A percentile compares a stretch with the other conserved stretches of the same genome.
These are phyloP conservation scores for Capsella rubella DNA, from an alignment of 441 rosid genomes.

Conservation along the genomic window DNA sequence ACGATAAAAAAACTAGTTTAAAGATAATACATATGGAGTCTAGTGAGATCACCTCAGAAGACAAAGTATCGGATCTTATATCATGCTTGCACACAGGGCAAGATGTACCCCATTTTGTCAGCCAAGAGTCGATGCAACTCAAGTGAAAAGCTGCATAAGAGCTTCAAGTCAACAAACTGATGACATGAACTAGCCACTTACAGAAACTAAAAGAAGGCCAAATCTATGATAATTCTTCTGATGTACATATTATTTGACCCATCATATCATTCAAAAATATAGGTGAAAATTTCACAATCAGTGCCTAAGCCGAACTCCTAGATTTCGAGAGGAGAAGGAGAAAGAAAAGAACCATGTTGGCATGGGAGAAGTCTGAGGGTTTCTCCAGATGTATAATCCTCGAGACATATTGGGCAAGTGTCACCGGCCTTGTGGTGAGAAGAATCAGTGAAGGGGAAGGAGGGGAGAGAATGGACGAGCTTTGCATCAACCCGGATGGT, in stretches of 20 bases:
- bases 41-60: conserved; percentile 53
- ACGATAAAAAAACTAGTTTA: not conserved
- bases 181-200: not conserved
- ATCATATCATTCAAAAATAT: no score
- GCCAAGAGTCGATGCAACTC: conserved; percentile 74
- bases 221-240: conserved; percentile 5
- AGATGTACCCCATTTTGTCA: conserved; percentile 76
- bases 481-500: conserved; percentile 48
- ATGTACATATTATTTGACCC: not conserved
- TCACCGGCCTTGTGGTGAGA: conserved; percentile 50
- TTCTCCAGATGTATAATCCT: conserved; percentile 76
- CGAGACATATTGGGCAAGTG: conserved; percentile 83
- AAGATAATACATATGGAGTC: conserved; percentile 13
- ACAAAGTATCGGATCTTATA: conserved; percentile 49
- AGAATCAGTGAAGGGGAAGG: conserved; percentile 48
- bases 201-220: not conserved
- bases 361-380: conserved; percentile 72
- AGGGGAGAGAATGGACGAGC: conserved; percentile 63
- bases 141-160: conserved; percentile 71
- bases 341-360: conserved; percentile 55
- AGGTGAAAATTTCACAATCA: no score
- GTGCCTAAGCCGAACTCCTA: no score
- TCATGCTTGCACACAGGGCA: conserved; percentile 89
- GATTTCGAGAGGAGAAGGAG: no score
- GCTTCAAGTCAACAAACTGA: conserved; percentile 32